Base-by-base conservation (phyloP, 164 flowering plant species). In the Macadamia tetraphylla region DNA sequence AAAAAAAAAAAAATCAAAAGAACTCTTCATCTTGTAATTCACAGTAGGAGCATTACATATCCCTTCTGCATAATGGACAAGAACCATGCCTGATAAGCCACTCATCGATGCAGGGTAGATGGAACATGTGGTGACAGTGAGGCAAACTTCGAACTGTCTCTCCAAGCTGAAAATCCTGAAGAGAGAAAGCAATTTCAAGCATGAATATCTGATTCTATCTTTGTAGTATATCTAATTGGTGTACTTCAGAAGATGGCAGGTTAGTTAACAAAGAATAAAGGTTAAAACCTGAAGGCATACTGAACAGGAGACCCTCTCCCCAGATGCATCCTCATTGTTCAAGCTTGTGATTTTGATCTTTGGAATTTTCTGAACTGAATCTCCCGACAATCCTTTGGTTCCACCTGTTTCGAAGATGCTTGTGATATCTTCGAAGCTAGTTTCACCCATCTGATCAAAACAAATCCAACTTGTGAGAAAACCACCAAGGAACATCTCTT, bases 51-150 rank as follows among this genome's bases (percentile, higher is more conserved):
- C 11, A 59, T 83, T 71, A 90, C 71, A 90, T 75, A 73, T 86
- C 85, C 74, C 90, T 81, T 78, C 95, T 81, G 80, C 92, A 89
- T 40, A 87, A 70, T 7, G 95, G 95, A 74, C 95, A 87, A 46
- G 92, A 89, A 42, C 82, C 95, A 59, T 87, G 92, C 72, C 84
- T 72, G 15, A 83, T 68, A 31, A 89, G 86, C 95, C 95, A 89
- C 63, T 79, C 84, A 69, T 89, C 95, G 56, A 89, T 89, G 81
- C 95, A 88, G 40, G 85, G 89, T n/a, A 81, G 80, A 76, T 88
- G 94, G 71, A 88, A 88, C 83, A 84, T 77, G 76, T 88, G 91
- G 72, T 84, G 82, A 68, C 94, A 88, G 1, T 83, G 85, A 31
- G 94, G 89, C 71, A 88, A 75, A 31, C 84, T 78, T 75, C 95